These are phyloP conservation scores for Calycina marina DNA, from an alignment of 2,329 filamentous ascomycete species.

Conservation along the genomic window DNA sequence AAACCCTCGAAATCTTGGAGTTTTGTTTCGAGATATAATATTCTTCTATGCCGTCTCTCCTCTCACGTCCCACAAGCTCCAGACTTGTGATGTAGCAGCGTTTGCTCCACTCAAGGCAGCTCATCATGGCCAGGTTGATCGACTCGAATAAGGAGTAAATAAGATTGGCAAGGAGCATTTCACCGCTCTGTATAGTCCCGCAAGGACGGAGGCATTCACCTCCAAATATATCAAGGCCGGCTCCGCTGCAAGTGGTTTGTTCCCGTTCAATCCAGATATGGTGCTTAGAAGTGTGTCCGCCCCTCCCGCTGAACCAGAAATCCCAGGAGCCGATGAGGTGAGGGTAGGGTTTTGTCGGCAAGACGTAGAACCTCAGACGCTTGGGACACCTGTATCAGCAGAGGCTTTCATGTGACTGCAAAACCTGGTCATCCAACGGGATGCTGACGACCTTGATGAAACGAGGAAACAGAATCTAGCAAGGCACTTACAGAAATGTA, in stretches of 20 bases:
- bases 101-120: conserved; percentile 15
- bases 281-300: conserved; percentile 18
- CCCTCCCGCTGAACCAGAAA: conserved; percentile 9
- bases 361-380: conserved; percentile 13
- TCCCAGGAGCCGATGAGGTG: conserved; percentile 7
- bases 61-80: no score
- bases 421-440: conserved; percentile 12
- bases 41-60: conserved; percentile 21
- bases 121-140: conserved; percentile 17
- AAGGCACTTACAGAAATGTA: conserved; percentile 15
- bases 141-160: conserved; percentile 11
- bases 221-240: conserved; percentile 19
- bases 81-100: conserved; percentile 16
- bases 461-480: conserved; percentile 12
- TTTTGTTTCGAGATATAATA: conserved; percentile 22
- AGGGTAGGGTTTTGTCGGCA: conserved; percentile 2
- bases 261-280: conserved; percentile 19
- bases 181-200: conserved; percentile 17
- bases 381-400: no score
- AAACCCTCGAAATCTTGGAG: conserved; percentile 21
- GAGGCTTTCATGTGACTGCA: conserved; percentile 15
- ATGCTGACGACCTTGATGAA: conserved; percentile 14
- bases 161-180: conserved; percentile 17
- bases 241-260: conserved; percentile 10
- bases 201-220: conserved; percentile 3